Percentiles rank a stretch among this genome's conserved stretches.
These are phyloP conservation scores for Aphanocladium album DNA, from an alignment of 2,329 filamentous ascomycete genomes.

Conservation along the genomic window DNA sequence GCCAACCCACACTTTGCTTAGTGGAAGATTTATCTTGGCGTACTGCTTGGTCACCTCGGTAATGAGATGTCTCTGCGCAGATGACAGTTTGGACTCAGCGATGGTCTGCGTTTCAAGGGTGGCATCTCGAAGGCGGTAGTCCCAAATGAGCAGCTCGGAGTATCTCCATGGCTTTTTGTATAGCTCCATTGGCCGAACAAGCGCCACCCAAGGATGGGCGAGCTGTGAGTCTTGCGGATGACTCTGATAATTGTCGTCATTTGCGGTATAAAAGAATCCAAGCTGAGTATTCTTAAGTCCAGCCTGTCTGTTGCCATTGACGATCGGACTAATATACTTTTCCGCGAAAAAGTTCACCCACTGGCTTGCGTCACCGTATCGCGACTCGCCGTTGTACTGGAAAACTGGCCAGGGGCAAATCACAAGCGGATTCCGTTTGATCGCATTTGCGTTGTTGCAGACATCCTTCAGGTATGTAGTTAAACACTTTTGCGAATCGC, in stretches of 20 bases:
- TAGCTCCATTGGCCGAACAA: slow-evolving; percentile 41
- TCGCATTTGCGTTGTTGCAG: neutral
- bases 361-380: neutral
- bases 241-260: slow-evolving; percentile 30
- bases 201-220: slow-evolving; percentile 47
- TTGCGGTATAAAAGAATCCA: slow-evolving; percentile 48
- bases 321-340: neutral
- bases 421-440: neutral
- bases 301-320: neutral
- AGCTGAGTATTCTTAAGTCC: slow-evolving; percentile 19
- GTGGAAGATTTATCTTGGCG: slow-evolving; percentile 22
- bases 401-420: slow-evolving; percentile 4
- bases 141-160: slow-evolving; percentile 53
- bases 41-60: slow-evolving; percentile 18
- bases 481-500: neutral
- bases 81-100: slow-evolving; percentile 33
- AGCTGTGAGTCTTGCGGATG: slow-evolving; percentile 6
- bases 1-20: slow-evolving; percentile 44
- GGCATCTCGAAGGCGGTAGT: slow-evolving; percentile 29
- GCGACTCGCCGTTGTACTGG: neutral
- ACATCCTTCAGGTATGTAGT: neutral
- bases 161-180: slow-evolving; percentile 25
- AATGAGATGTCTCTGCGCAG: slow-evolving; percentile 43
- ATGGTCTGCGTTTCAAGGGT: slow-evolving; percentile 15
- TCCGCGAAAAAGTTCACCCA: slow-evolving; percentile 6